phyloP scores from a whole-genome alignment of 75 land plant species.

The Selaginella tamariscina region DNA sequence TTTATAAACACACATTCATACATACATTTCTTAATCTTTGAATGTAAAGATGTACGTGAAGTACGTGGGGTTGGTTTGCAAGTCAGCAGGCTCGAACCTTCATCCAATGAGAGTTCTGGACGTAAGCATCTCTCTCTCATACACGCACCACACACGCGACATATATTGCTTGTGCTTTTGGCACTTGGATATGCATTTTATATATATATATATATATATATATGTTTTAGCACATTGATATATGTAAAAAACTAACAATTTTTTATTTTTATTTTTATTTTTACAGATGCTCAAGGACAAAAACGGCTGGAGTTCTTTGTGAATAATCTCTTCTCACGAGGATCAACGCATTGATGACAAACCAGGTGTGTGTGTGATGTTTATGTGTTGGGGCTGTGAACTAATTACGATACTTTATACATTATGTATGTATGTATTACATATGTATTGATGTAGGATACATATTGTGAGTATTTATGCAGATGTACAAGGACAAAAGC shows the following conservation, averaged over 20 bases:
- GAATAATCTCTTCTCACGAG: conserved; percentile 13
- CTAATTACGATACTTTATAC: too few species aligned
- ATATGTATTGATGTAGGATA: too few species aligned
- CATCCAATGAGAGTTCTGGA: background rate
- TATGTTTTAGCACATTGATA: background rate
- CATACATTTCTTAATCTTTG: background rate
- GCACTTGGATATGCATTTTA: too few species aligned
- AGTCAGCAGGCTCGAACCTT: conserved; percentile 57
- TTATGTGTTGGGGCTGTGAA: too few species aligned
- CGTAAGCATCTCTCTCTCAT: too few species aligned
- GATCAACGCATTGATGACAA: conserved; percentile 15
- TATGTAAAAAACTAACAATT: background rate
- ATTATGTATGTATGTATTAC: too few species aligned
- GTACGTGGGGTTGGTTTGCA: conserved; percentile 85
- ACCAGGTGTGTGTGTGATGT: conserved; percentile 15
- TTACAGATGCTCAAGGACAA: conserved; percentile 27
- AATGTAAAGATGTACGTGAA: conserved; percentile 54
- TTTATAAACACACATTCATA: too few species aligned
- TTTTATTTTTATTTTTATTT: conserved; percentile 1
- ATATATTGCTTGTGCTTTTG: too few species aligned
- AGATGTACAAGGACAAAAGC: background rate
- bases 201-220: too few species aligned
- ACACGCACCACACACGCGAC: too few species aligned
- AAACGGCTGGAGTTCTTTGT: background rate
- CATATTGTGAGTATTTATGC: too few species aligned